Percentiles rank a stretch among this genome's conserved stretches.
Conservation (phyloP, 352 stramenopile species). For the Phytophthora fragariaefolia region DNA sequence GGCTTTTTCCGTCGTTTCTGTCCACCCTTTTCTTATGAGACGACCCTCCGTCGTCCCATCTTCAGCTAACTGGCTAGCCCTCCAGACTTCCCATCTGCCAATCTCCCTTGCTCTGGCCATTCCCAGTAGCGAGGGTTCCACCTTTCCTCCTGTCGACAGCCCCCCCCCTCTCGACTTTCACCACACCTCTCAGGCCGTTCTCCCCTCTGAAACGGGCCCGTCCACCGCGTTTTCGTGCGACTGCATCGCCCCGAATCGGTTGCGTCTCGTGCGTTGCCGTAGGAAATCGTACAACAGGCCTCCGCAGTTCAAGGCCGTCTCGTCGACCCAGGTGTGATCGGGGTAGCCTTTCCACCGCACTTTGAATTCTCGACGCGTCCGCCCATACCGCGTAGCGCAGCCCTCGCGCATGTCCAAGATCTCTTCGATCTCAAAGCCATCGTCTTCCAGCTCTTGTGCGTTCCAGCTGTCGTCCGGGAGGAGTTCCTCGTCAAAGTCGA, state of each 20-base stretch:
- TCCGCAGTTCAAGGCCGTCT: slow-evolving; percentile 11
- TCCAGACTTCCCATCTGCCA: slow-evolving; percentile 2
- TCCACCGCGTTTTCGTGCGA: too few relatives aligned
- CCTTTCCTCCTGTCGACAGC: neutral
- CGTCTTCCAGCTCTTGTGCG: neutral
- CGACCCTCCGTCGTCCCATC: too few relatives aligned
- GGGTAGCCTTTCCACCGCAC: slow-evolving; percentile 2
- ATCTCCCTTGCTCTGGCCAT: neutral
- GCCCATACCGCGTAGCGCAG: too few relatives aligned
- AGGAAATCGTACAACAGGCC: slow-evolving; percentile 11
- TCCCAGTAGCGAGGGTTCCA: neutral
- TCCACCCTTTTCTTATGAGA: too few relatives aligned
- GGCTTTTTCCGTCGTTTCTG: too few relatives aligned
- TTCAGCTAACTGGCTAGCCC: slow-evolving; percentile 1
- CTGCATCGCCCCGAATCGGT: too few relatives aligned
- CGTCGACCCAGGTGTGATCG: slow-evolving; percentile 1
- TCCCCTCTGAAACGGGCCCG: too few relatives aligned
- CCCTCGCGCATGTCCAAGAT: slow-evolving; percentile 21
- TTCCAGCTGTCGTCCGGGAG: slow-evolving; percentile 33
- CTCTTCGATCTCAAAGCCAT: slow-evolving; percentile 16
- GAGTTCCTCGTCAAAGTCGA: slow-evolving; percentile 37
- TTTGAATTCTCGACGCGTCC: too few relatives aligned
- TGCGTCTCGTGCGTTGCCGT: too few relatives aligned
- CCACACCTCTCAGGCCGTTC: too few relatives aligned
- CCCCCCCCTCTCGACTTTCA: neutral